Evolutionary conservation across 176 grass and related monocot species (phyloP).

Genomic region (Oropetium thomaeum): DNA sequence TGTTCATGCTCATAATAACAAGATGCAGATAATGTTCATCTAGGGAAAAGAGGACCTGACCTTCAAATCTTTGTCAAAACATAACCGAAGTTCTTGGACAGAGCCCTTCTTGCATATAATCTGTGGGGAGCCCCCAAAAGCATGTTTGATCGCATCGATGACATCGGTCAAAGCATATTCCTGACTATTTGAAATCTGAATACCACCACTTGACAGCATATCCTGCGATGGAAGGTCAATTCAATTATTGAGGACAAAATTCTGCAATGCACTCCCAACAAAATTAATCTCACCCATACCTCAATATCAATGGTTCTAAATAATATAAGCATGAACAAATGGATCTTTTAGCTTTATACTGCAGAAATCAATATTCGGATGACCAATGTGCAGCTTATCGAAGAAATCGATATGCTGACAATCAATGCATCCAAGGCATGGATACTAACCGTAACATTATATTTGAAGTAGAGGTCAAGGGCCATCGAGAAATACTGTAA

Average conservation of each 20-base stretch:
- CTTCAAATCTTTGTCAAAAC: slow-evolving; percentile 90
- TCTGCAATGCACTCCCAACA: neutral
- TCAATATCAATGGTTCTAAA: neutral
- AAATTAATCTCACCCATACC: neutral
- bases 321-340: neutral
- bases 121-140: slow-evolving; percentile 68
- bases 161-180: slow-evolving; percentile 60
- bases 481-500: slow-evolving; percentile 37
- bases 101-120: slow-evolving; percentile 72
- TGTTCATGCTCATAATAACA: neutral
- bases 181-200: slow-evolving; percentile 46
- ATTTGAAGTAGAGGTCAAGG: slow-evolving; percentile 48
- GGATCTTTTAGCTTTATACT: neutral
- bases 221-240: slow-evolving; percentile 41
- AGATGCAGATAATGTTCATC: neutral
- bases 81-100: slow-evolving; percentile 81
- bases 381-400: neutral
- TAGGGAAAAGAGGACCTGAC: slow-evolving; percentile 37
- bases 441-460: slow-evolving; percentile 43
- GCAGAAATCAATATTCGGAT: neutral
- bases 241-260: neutral
- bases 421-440: neutral
- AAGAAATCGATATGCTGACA: slow-evolving; percentile 7
- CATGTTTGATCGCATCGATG: slow-evolving; percentile 45
- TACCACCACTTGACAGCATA: slow-evolving; percentile 54